A percentile compares a stretch with the other conserved stretches of the same genome.
These are phyloP conservation scores for Neostapfia colusana DNA, from an alignment of 176 grass and related monocot genomes.

Conservation along the genomic window DNA sequence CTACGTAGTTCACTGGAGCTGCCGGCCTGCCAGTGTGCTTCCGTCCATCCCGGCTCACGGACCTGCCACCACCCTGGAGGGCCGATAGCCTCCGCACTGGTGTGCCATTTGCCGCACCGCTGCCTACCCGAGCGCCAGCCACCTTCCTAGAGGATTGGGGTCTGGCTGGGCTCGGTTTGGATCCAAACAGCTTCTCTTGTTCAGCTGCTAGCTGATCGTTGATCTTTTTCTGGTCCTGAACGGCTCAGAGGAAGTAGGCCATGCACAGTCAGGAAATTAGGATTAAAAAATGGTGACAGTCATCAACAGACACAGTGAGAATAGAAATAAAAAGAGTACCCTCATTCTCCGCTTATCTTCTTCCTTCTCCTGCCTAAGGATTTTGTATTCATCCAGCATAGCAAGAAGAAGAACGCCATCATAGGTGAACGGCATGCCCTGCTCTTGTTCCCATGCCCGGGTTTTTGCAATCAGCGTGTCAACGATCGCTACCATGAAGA, in stretches of 20 bases:
- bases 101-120: slow-evolving; percentile 39
- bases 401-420: slow-evolving; percentile 76
- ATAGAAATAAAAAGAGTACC: slow-evolving; percentile 24
- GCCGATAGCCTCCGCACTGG: slow-evolving; percentile 50
- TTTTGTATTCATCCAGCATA: slow-evolving; percentile 89
- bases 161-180: slow-evolving; percentile 58
- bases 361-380: slow-evolving; percentile 71
- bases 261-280: background rate
- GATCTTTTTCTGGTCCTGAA: slow-evolving; percentile 87
- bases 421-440: slow-evolving; percentile 52
- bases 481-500: slow-evolving; percentile 32
- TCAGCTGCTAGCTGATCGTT: slow-evolving; percentile 72
- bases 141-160: slow-evolving; percentile 64
- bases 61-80: slow-evolving; percentile 50
- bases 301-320: background rate
- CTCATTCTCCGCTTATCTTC: slow-evolving; percentile 83
- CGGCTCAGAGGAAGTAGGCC: background rate
- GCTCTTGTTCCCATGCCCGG: slow-evolving; percentile 76
- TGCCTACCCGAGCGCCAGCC: slow-evolving; percentile 44
- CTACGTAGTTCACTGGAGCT: slow-evolving; percentile 71
- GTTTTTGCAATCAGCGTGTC: slow-evolving; percentile 78
- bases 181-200: slow-evolving; percentile 68
- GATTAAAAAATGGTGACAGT: background rate
- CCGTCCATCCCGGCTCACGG: slow-evolving; percentile 64
- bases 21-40: slow-evolving; percentile 50